These are phyloP conservation scores for Nannizziopsis barbatae DNA, from an alignment of 2,329 filamentous ascomycete species.

Conservation along the genomic window DNA sequence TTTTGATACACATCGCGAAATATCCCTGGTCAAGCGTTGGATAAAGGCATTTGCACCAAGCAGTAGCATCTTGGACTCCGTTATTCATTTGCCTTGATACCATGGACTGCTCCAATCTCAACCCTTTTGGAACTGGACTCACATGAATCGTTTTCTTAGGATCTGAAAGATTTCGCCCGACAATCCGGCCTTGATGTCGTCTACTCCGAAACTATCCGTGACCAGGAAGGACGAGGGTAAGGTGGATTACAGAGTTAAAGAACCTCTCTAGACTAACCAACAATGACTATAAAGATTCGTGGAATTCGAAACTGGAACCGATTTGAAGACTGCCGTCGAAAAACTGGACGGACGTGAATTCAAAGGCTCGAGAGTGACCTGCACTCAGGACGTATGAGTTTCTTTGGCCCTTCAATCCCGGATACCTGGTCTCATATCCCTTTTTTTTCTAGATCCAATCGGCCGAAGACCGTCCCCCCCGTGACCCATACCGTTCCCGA, in stretches of 20 bases:
- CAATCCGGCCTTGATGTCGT: conserved; percentile 95
- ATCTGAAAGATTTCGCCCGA: conserved; percentile 98
- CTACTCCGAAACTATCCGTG: conserved; percentile 90
- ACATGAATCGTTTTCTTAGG: conserved; percentile 66
- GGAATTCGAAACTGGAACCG: conserved; percentile 87
- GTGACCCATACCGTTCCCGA: conserved; percentile 67
- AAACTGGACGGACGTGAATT: conserved; percentile 91
- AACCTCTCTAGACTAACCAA: neutral
- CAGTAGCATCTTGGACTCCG: too few species aligned
- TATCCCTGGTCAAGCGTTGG: too few species aligned
- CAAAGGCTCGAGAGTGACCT: conserved; percentile 77
- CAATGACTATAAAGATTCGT: conserved; percentile 53
- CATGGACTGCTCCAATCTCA: neutral
- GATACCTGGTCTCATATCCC: conserved; percentile 20
- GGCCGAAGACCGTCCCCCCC: conserved; percentile 55
- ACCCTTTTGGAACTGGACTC: conserved; percentile 53
- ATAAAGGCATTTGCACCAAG: too few species aligned
- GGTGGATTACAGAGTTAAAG: conserved; percentile 21
- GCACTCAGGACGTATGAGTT: conserved; percentile 67
- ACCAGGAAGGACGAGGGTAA: conserved; percentile 85
- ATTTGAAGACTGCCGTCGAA: conserved; percentile 82
- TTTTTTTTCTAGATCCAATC: conserved; percentile 49
- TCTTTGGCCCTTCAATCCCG: conserved; percentile 8
- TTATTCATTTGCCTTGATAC: neutral
- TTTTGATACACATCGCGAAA: neutral